Conservation (phyloP, 345 rosid species). For the Brassica rapa region DNA sequence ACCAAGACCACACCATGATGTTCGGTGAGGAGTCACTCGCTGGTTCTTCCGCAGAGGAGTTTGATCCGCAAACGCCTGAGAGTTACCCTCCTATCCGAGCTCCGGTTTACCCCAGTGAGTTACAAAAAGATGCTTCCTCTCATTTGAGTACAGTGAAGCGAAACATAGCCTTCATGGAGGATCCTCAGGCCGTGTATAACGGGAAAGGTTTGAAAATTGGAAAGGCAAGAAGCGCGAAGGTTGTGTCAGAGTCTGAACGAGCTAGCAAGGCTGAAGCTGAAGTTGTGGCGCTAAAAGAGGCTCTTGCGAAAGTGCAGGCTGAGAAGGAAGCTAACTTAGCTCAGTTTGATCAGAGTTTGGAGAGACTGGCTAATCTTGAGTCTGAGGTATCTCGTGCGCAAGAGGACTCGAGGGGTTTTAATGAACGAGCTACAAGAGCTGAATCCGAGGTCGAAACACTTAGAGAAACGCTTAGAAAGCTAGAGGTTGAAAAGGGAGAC, state of each 20-base stretch:
- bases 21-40: conserved; percentile 66
- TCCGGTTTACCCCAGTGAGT: conserved; percentile 55
- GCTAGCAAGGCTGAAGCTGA: conserved; percentile 72
- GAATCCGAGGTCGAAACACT: conserved; percentile 74
- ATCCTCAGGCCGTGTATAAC: conserved; percentile 48
- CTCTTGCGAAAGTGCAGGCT: conserved; percentile 78
- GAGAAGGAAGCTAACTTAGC: conserved; percentile 79
- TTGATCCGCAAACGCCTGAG: conserved; percentile 81
- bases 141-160: conserved; percentile 50
- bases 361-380: conserved; percentile 70
- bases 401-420: conserved; percentile 60
- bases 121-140: conserved; percentile 60
- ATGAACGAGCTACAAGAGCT: conserved; percentile 70
- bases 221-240: conserved; percentile 56
- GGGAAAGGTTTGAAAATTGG: conserved; percentile 55
- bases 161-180: conserved; percentile 67
- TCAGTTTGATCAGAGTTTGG: conserved; percentile 74
- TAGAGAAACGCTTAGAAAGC: conserved; percentile 58
- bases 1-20: conserved; percentile 63
- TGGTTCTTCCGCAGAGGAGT: conserved; percentile 42
- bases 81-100: conserved; percentile 50
- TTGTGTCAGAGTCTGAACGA: conserved; percentile 62
- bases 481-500: conserved; percentile 66
- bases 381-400: conserved; percentile 66
- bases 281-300: conserved; percentile 67